These are phyloP conservation scores for Mycena metata DNA, from an alignment of 768 basidiomycete genomes.

Conservation along the genomic window DNA sequence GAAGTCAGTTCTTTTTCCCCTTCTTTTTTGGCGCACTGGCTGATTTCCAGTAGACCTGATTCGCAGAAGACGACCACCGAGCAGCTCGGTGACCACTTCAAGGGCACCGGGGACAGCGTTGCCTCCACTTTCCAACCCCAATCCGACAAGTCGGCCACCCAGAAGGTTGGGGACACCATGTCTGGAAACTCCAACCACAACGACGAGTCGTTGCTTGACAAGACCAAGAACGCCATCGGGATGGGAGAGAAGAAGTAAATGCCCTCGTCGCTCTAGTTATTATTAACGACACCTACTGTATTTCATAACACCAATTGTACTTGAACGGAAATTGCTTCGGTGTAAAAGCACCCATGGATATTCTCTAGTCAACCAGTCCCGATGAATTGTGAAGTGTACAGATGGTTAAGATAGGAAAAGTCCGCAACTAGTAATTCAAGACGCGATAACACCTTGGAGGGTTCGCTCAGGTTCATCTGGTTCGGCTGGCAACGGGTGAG, in stretches of 20 bases:
- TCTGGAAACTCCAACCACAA: conserved; percentile 64
- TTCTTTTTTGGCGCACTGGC: background rate
- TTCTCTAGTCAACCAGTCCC: too few species aligned
- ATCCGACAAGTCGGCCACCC: conserved; percentile 67
- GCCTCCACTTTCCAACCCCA: conserved; percentile 66
- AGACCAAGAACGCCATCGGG: conserved; percentile 69
- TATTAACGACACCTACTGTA: background rate
- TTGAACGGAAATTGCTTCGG: too few species aligned
- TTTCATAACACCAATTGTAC: conserved; percentile 15
- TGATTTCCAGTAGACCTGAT: conserved; percentile 60
- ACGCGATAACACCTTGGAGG: conserved; percentile 1
- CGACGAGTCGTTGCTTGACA: conserved; percentile 59
- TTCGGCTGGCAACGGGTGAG: conserved; percentile 4
- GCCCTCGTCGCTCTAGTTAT: background rate
- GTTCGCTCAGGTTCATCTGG: background rate
- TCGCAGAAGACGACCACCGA: conserved; percentile 68
- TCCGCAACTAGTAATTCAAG: background rate
- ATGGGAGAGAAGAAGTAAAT: conserved; percentile 51
- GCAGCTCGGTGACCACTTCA: conserved; percentile 62
- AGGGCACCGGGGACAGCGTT: conserved; percentile 61
- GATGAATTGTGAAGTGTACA: conserved; percentile 16
- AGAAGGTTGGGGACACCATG: conserved; percentile 63
- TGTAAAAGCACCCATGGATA: too few species aligned
- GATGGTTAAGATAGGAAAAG: background rate
- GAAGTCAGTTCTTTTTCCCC: conserved; percentile 51